Evolutionary conservation across 345 rosid genomes (phyloP).

Genomic region (Eucalyptus curtisii): DNA sequence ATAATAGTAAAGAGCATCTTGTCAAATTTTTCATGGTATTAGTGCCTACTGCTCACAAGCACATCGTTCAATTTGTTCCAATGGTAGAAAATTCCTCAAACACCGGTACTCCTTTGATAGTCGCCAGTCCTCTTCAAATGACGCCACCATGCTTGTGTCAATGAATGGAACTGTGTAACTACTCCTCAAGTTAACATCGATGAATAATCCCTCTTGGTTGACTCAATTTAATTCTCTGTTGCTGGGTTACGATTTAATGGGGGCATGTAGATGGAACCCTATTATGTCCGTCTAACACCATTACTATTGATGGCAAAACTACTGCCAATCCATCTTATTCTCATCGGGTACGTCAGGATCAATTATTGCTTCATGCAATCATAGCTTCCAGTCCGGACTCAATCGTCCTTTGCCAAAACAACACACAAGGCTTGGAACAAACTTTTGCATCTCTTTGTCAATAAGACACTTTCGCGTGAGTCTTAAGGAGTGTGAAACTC

Average conservation of each 20-base stretch:
- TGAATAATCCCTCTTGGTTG: not conserved
- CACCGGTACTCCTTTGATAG: not conserved
- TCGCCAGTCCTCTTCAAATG: not conserved
- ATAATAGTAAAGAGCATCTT: not conserved
- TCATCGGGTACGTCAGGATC: accelerated
- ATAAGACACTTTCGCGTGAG: accelerated
- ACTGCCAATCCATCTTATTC: not conserved
- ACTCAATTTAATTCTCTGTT: not conserved
- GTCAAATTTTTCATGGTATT: not conserved
- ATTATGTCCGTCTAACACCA: not conserved
- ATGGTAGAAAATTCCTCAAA: not conserved
- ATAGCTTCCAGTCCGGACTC: not conserved
- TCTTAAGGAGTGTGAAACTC: no score
- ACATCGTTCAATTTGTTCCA: not conserved
- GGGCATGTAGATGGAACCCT: not conserved
- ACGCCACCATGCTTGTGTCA: not conserved
- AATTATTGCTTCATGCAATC: not conserved
- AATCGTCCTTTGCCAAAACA: not conserved
- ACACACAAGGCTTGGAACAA: no score
- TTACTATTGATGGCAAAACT: not conserved
- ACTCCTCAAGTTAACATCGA: not conserved
- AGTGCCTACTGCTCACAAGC: not conserved
- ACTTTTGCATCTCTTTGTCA: no score
- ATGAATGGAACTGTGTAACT: not conserved
- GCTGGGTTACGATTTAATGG: not conserved